Base-by-base conservation (phyloP, 345 rosid genomes). In the Gossypium mustelinum region DNA sequence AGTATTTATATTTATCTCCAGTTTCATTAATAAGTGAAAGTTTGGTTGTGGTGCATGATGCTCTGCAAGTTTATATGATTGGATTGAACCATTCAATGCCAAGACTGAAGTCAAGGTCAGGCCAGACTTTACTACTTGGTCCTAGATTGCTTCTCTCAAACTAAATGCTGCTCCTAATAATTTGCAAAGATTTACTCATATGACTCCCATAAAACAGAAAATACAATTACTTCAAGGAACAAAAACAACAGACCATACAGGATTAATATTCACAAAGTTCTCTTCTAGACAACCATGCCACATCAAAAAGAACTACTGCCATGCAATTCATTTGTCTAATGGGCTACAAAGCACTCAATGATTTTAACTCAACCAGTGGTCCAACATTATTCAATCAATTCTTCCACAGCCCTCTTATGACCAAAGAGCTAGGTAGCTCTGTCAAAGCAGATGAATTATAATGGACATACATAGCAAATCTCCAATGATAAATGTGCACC, bases 401-500 rank as follows among this genome's bases (percentile, higher is more conserved):
- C 10, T 24, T 9, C 59, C 3, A 57, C 50, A 54, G 16, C 51
- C 58, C 8, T 51, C 27, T 51, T 11, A 18, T 22, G 69, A n/a
- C 20, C 25, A 48, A 51, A 20, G 45, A 61, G 29, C 44, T 27
- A 63, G 16, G 20, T 74, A 34, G 70, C 70, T 51, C 70, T 12
- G 24, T 61, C 13, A 74, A 57, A 72, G 29, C 18, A 72, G 39
- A 72, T 57, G 18, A 57, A 55, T 9, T 72, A 24, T 44, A 72
- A 20, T 27, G 50, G n/a, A 18, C 12, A 22, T 27, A 58, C 56
- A 16, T 13, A 50, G 44, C 68, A 52, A 57, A 43, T 44, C 52
- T 44, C 10, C 29, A 44, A 66, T 44, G 17, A 29, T 9, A 52
- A 63, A 50, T 20, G 47, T 18, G 11, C 12, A 55, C 48, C 62